These are phyloP conservation scores for Pythium utonaiense DNA, from an alignment of 352 stramenopile genomes.

Conservation along the genomic window DNA sequence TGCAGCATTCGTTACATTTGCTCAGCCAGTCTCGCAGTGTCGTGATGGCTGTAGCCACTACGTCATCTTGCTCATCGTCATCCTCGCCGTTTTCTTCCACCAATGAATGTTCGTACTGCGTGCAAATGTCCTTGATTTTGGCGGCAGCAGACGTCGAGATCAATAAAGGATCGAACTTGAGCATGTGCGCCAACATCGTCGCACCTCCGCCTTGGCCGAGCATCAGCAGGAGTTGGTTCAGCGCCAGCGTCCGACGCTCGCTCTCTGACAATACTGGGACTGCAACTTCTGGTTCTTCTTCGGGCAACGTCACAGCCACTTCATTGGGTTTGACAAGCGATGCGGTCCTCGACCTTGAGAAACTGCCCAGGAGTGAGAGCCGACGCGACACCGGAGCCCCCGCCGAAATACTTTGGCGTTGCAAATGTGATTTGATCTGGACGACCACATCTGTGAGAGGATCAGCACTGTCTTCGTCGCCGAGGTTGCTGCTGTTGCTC, in stretches of 20 bases:
- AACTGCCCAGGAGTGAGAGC: background rate
- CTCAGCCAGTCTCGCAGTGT: slow-evolving; percentile 56
- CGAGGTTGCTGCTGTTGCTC: slow-evolving; percentile 1
- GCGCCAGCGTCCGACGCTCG: slow-evolving; percentile 26
- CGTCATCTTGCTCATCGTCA: slow-evolving; percentile 18
- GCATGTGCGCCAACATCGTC: slow-evolving; percentile 51
- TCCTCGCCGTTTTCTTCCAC: slow-evolving; percentile 26
- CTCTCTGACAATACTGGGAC: too few relatives aligned
- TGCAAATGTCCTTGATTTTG: slow-evolving; percentile 42
- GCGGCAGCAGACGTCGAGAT: slow-evolving; percentile 30
- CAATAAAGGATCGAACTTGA: slow-evolving; percentile 51
- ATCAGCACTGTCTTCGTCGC: slow-evolving; percentile 20
- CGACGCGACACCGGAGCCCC: background rate
- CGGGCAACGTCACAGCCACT: background rate
- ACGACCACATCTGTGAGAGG: slow-evolving; percentile 40
- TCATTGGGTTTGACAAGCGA: background rate
- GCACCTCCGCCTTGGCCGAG: slow-evolving; percentile 35
- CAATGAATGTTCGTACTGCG: slow-evolving; percentile 9
- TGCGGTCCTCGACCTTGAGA: background rate
- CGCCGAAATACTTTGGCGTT: slow-evolving; percentile 17
- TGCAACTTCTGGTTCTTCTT: too few relatives aligned
- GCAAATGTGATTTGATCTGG: slow-evolving; percentile 48
- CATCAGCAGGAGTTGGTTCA: slow-evolving; percentile 47
- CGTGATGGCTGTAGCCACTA: slow-evolving; percentile 31
- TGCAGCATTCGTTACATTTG: slow-evolving; percentile 56